Percentiles rank a stretch among this genome's conserved stretches.
These are phyloP conservation scores for Cladorrhinum sp. DNA, from an alignment of 2,329 filamentous ascomycete species.

Conservation along the genomic window DNA sequence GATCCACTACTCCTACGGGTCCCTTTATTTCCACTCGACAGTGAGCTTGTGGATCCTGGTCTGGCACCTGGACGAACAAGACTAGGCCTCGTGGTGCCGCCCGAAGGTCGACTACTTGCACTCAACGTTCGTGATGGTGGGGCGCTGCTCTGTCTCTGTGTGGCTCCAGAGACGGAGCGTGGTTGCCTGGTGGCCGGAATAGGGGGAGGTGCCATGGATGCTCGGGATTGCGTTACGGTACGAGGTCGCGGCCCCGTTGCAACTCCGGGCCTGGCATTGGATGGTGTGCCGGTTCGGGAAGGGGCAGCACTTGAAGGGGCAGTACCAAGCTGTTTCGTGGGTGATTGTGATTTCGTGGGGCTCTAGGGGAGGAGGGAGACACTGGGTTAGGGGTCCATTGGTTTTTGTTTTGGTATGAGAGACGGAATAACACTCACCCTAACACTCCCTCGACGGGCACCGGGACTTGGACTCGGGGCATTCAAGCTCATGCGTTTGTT, in stretches of 20 bases:
- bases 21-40: constrained; percentile 42
- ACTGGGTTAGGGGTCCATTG: neutral
- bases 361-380: constrained; percentile 48
- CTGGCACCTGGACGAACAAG: constrained; percentile 40
- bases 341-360: constrained; percentile 76
- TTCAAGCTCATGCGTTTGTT: constrained; percentile 67
- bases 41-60: constrained; percentile 46
- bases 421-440: constrained; percentile 45
- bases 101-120: constrained; percentile 39
- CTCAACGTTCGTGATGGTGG: constrained; percentile 36
- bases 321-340: constrained; percentile 68
- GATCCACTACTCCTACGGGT: constrained; percentile 38
- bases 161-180: constrained; percentile 45
- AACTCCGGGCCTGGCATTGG: constrained; percentile 48
- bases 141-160: constrained; percentile 33
- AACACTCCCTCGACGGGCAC: constrained; percentile 52
- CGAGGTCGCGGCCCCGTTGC: constrained; percentile 46
- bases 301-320: constrained; percentile 53
- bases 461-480: constrained; percentile 68
- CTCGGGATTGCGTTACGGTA: constrained; percentile 51
- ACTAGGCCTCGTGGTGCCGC: constrained; percentile 33
- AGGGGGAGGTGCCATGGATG: constrained; percentile 67
- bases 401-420: neutral
- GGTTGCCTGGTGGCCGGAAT: constrained; percentile 43
- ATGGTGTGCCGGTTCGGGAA: constrained; percentile 64